phyloP scores from a whole-genome alignment of 306 rosid genomes.

The Vachellia pachyceras region DNA sequence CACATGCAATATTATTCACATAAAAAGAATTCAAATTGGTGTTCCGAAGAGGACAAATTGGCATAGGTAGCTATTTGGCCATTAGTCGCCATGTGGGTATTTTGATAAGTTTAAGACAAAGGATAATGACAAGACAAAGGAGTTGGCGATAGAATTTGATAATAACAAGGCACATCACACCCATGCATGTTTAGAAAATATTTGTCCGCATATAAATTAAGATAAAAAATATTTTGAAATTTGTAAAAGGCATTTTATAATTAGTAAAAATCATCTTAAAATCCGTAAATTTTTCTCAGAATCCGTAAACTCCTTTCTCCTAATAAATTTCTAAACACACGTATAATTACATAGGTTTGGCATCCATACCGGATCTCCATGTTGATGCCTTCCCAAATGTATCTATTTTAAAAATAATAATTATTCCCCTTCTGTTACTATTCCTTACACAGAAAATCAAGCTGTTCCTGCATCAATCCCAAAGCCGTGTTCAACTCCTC shows the following conservation, averaged over 20 bases:
- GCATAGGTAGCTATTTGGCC: no score
- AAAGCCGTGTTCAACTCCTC: constrained; percentile 12
- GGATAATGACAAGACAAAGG: constrained; percentile 47
- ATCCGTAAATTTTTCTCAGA: no score
- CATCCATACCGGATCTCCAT: neutral
- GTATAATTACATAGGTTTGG: neutral
- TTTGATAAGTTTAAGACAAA: neutral
- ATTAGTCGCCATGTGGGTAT: neutral
- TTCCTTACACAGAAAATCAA: constrained; percentile 10
- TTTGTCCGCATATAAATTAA: no score
- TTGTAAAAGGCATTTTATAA: no score
- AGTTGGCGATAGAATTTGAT: neutral
- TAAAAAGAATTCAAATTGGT: neutral
- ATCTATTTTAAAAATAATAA: neutral
- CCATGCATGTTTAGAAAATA: no score
- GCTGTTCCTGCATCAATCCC: constrained; percentile 9
- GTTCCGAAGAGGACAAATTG: neutral
- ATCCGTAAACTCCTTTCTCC: no score
- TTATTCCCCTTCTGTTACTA: neutral
- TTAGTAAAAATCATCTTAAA: no score
- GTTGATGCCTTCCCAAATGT: neutral
- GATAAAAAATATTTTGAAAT: no score
- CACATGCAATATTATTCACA: neutral
- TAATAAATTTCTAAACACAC: no score
- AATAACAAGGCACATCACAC: neutral